These are phyloP conservation scores for Tylopilus intermedius DNA, from an alignment of 768 basidiomycete genomes.

Conservation along the genomic window DNA sequence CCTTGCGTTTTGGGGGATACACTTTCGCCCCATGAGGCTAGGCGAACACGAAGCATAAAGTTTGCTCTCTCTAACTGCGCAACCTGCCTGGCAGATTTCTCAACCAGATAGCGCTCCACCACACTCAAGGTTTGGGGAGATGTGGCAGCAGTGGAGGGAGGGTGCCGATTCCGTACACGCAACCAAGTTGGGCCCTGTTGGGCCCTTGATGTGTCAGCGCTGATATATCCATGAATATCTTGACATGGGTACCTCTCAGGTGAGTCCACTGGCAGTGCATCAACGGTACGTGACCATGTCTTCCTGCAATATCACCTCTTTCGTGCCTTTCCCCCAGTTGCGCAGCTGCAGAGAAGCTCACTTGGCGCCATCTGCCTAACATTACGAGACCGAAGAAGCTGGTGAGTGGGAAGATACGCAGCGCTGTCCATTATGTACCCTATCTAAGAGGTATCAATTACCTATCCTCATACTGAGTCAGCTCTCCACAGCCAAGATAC, in stretches of 20 bases:
- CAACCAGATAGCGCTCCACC: background rate
- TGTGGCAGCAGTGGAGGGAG: background rate
- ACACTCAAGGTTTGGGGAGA: background rate
- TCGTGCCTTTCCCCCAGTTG: conserved; percentile 3
- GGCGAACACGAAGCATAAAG: conserved; percentile 6
- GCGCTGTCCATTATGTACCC: background rate
- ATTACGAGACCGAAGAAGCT: conserved; percentile 15
- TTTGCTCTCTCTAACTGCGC: conserved; percentile 17
- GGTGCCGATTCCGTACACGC: conserved; percentile 17
- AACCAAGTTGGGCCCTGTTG: background rate
- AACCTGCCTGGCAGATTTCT: background rate
- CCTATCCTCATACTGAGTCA: background rate
- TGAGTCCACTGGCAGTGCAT: background rate
- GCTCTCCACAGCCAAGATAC: background rate
- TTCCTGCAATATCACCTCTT: conserved; percentile 18
- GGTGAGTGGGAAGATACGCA: background rate
- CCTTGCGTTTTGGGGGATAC: background rate
- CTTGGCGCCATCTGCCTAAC: conserved; percentile 2
- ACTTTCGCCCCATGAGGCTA: background rate
- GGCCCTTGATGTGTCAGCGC: conserved; percentile 14
- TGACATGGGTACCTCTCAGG: conserved; percentile 12
- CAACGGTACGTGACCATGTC: conserved; percentile 11
- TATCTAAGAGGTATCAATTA: background rate
- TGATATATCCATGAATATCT: conserved; percentile 11
- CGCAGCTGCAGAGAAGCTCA: conserved; percentile 9